Percentiles rank a stretch among this genome's conserved stretches.
These are phyloP conservation scores for Lactarius akahatsu DNA, from an alignment of 768 basidiomycete genomes.

Conservation along the genomic window DNA sequence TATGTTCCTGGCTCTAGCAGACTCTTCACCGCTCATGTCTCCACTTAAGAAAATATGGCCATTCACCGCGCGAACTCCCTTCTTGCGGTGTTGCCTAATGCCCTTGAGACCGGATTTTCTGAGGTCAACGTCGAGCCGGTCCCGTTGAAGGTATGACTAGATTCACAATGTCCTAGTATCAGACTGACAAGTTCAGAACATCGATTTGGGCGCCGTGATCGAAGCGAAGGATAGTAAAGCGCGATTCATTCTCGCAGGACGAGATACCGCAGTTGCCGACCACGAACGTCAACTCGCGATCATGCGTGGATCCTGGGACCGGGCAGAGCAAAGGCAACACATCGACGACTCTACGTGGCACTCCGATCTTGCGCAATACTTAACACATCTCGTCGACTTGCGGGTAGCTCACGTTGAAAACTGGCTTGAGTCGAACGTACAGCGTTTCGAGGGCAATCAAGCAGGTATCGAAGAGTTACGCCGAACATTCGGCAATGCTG, in stretches of 20 bases:
- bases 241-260: background rate
- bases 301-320: background rate
- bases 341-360: background rate
- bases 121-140: constrained; percentile 48
- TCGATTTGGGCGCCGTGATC: background rate
- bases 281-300: background rate
- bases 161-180: background rate
- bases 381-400: background rate
- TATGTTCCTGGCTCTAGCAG: constrained; percentile 34
- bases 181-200: background rate
- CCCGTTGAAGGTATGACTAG: constrained; percentile 45
- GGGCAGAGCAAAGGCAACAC: background rate
- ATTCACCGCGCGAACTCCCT: constrained; percentile 45
- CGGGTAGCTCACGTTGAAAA: background rate
- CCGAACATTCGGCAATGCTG: constrained; percentile 43
- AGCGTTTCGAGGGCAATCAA: background rate
- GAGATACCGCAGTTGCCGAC: background rate
- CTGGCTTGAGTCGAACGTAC: background rate
- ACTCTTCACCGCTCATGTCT: background rate
- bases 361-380: background rate
- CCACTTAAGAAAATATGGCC: constrained; percentile 44
- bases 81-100: constrained; percentile 43
- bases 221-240: background rate
- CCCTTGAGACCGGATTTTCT: constrained; percentile 46
- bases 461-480: constrained; percentile 45